Evolutionary conservation across 768 basidiomycete species (phyloP).

Genomic region (Mycena maculata): DNA sequence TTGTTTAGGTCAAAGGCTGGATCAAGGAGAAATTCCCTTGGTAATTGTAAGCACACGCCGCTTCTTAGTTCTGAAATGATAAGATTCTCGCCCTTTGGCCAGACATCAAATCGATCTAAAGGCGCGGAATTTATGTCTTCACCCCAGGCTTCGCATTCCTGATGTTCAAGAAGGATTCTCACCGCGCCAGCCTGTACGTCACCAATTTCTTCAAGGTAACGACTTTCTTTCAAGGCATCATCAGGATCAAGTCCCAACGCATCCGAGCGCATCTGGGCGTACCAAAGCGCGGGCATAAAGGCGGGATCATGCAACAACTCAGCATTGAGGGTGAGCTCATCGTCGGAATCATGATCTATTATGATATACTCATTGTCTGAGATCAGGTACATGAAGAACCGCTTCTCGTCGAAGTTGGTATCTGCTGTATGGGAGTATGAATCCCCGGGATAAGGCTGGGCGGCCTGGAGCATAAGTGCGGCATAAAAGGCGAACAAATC

Average conservation of each 20-base stretch:
- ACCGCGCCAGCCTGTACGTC: not conserved
- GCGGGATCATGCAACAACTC: not conserved
- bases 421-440: not conserved
- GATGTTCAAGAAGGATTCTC: too few species aligned
- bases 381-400: not conserved
- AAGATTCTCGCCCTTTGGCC: too few species aligned
- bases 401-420: not conserved
- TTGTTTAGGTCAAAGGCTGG: too few species aligned
- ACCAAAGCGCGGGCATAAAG: not conserved
- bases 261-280: not conserved
- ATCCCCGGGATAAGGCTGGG: not conserved
- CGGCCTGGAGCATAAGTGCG: not conserved
- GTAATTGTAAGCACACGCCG: too few species aligned
- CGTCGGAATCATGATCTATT: not conserved
- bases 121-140: too few species aligned
- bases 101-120: too few species aligned
- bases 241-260: too few species aligned
- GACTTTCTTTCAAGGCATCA: not conserved
- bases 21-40: too few species aligned
- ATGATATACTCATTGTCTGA: not conserved
- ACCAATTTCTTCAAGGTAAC: not conserved
- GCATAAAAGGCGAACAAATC: not conserved
- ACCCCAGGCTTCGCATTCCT: too few species aligned
- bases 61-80: too few species aligned
- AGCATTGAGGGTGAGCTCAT: not conserved